phyloP scores from a whole-genome alignment of 345 rosid species.

The Rhodomyrtus tomentosa region DNA sequence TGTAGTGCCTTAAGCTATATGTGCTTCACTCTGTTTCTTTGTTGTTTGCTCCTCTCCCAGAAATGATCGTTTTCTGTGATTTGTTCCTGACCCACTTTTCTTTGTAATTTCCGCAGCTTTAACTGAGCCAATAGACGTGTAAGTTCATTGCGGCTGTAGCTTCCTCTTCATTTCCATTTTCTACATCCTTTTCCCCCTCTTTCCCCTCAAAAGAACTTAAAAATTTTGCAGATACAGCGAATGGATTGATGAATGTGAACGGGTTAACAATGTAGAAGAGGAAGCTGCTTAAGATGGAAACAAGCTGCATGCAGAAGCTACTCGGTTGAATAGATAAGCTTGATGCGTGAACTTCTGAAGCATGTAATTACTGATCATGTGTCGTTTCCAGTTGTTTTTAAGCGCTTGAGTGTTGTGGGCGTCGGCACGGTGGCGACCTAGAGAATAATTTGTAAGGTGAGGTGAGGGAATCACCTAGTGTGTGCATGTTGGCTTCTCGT shows the following conservation, averaged over 20 bases:
- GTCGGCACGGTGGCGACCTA: neutral
- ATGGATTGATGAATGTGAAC: slow-evolving; percentile 97
- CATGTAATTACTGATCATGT: neutral
- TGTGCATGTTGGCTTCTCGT: neutral
- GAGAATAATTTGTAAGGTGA: neutral
- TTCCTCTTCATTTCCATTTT: neutral
- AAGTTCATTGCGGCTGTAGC: slow-evolving; percentile 16
- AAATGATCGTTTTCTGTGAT: neutral
- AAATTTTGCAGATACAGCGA: slow-evolving; percentile 66
- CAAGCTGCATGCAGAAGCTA: neutral
- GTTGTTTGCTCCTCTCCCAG: neutral
- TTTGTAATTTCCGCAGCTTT: slow-evolving; percentile 47
- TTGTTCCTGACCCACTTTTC: neutral
- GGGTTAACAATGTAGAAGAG: slow-evolving; percentile 60
- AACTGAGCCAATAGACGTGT: slow-evolving; percentile 89
- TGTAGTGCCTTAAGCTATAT: neutral
- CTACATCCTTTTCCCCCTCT: neutral
- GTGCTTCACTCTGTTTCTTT: neutral
- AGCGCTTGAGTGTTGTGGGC: neutral
- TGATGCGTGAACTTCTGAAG: neutral
- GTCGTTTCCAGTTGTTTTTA: neutral
- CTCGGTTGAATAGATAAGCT: neutral
- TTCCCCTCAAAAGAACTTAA: neutral
- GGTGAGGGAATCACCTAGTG: neutral
- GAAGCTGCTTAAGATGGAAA: slow-evolving; percentile 35